These are phyloP conservation scores for Candida vartiovaarae DNA, from an alignment of 805 yeast genomes.

Conservation along the genomic window DNA sequence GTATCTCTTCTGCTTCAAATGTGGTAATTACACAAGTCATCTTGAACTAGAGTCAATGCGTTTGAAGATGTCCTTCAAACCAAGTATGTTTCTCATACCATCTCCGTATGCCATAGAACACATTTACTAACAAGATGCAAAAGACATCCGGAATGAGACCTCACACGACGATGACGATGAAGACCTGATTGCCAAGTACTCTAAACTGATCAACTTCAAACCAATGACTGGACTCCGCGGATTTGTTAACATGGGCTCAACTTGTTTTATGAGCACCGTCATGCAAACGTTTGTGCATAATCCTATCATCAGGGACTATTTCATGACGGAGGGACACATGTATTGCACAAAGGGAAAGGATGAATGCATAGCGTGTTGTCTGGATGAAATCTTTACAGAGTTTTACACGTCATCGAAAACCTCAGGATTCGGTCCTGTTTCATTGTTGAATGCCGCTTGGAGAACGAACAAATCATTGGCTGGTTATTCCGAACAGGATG, in stretches of 20 bases:
- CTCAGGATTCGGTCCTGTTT: slow-evolving; percentile 75
- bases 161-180: slow-evolving; percentile 6
- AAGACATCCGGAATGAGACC: background rate
- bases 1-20: slow-evolving; percentile 69
- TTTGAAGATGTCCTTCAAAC: slow-evolving; percentile 1
- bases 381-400: slow-evolving; percentile 70
- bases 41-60: slow-evolving; percentile 49
- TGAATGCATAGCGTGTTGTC: slow-evolving; percentile 74
- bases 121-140: background rate
- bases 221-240: slow-evolving; percentile 82
- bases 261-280: slow-evolving; percentile 95
- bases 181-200: slow-evolving; percentile 25
- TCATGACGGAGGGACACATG: slow-evolving; percentile 67
- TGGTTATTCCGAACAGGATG: slow-evolving; percentile 96
- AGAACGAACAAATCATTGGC: slow-evolving; percentile 77
- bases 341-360: slow-evolving; percentile 38
- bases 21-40: slow-evolving; percentile 66
- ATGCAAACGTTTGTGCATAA: slow-evolving; percentile 86
- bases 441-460: slow-evolving; percentile 82
- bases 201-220: slow-evolving; percentile 31
- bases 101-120: background rate
- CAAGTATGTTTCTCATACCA: background rate
- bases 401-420: slow-evolving; percentile 59
- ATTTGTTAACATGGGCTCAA: slow-evolving; percentile 89
- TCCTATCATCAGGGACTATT: slow-evolving; percentile 75